phyloP scores from a whole-genome alignment of 768 basidiomycete species.

The Fomitopsis serialis region DNA sequence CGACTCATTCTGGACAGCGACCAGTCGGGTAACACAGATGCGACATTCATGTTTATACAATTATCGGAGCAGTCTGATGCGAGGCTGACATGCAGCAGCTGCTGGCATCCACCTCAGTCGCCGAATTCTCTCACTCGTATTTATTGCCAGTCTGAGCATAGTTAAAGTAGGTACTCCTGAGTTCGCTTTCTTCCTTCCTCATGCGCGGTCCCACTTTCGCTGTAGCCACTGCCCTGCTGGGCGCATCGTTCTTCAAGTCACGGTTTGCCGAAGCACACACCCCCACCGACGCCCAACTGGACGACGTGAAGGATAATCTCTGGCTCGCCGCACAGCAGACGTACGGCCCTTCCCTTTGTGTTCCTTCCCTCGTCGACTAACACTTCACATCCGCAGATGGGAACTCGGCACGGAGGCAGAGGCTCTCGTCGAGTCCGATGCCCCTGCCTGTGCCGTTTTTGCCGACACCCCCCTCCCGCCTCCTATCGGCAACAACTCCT shows the following conservation, averaged over 20 bases:
- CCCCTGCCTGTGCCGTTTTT: conserved; percentile 41
- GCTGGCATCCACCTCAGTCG: no score
- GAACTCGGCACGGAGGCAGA: conserved; percentile 47
- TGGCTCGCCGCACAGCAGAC: conserved; percentile 38
- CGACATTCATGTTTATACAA: no score
- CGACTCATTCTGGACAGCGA: no score
- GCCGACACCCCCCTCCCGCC: conserved; percentile 20
- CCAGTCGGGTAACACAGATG: no score
- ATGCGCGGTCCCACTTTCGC: no score
- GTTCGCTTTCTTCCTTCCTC: no score
- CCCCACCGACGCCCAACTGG: conserved; percentile 31
- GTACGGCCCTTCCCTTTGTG: conserved; percentile 17
- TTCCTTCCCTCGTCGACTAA: not conserved
- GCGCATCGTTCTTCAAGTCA: not conserved
- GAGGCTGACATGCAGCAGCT: no score
- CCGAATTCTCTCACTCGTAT: no score
- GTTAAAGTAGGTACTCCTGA: no score
- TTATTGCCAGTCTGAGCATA: no score
- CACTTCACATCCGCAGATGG: conserved; percentile 37
- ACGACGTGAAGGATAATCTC: conserved; percentile 30
- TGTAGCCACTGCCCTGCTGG: no score
- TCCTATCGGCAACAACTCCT: conserved; percentile 23
- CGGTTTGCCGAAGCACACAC: conserved; percentile 24
- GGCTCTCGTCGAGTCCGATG: conserved; percentile 45
- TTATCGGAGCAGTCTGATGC: no score